Conservation (phyloP, 164 flowering plant genomes). For the Vitis rupestris region DNA sequence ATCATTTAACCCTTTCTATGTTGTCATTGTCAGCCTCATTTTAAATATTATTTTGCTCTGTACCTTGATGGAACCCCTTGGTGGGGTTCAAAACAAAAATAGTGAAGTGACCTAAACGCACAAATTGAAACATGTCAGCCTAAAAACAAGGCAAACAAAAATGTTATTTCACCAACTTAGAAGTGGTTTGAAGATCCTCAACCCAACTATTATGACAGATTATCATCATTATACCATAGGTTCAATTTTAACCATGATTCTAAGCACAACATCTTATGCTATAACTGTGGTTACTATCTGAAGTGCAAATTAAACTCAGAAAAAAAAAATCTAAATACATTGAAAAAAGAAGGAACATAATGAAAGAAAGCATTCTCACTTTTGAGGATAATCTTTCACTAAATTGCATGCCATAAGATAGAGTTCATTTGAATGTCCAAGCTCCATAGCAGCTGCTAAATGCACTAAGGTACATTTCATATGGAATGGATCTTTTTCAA, state of each 20-base stretch:
- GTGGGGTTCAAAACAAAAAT: too few species aligned
- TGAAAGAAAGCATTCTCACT: constrained; percentile 46
- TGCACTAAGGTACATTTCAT: constrained; percentile 86
- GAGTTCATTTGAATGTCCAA: constrained; percentile 94
- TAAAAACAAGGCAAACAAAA: too few species aligned
- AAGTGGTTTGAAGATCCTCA: too few species aligned
- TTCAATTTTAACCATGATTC: background rate
- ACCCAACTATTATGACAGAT: too few species aligned
- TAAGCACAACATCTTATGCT: background rate
- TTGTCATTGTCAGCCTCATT: too few species aligned
- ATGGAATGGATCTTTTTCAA: constrained; percentile 97
- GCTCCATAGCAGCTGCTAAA: constrained; percentile 96
- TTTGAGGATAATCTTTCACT: constrained; percentile 97
- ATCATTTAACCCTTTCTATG: too few species aligned
- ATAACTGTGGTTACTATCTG: too few species aligned
- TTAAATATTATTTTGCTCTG: too few species aligned
- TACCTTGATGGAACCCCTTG: too few species aligned
- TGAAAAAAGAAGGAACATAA: background rate
- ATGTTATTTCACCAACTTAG: too few species aligned
- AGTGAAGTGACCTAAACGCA: too few species aligned
- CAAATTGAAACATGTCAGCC: too few species aligned
- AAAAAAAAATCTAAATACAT: background rate
- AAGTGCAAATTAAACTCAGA: background rate
- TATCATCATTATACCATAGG: background rate
- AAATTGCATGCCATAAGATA: constrained; percentile 92